phyloP scores from a whole-genome alignment of 208 protist genomes.

The Vickermania spadyakhi region DNA sequence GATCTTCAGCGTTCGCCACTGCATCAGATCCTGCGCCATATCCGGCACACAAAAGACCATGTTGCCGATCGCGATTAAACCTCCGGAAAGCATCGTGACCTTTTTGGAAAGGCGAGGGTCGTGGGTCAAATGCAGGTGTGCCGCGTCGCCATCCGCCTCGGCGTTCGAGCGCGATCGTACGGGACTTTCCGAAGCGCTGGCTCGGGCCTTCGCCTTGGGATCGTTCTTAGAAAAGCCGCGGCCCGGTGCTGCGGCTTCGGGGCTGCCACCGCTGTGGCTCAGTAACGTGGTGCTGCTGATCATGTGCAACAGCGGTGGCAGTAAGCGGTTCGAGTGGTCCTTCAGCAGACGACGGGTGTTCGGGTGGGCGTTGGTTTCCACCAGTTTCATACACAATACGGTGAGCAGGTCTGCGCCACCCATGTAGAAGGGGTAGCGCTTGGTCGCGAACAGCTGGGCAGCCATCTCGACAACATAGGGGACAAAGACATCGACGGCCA shows the following conservation, averaged over 20 bases:
- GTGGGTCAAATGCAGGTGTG: not conserved
- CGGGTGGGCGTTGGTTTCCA: conserved; percentile 24
- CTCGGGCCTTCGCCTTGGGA: not conserved
- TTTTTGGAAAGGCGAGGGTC: not conserved
- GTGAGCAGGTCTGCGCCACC: conserved; percentile 53
- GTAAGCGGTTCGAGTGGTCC: conserved; percentile 41
- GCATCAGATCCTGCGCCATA: not conserved
- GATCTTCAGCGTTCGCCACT: not conserved
- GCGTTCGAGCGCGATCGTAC: not conserved
- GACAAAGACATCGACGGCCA: conserved; percentile 54
- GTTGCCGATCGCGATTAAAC: not conserved
- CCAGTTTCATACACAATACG: conserved; percentile 48
- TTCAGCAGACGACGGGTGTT: conserved; percentile 45
- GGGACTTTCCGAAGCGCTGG: not conserved
- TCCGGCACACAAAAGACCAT: not conserved
- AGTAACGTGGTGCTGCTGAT: conserved; percentile 8
- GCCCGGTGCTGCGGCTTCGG: conserved; percentile 16
- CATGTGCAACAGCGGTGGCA: conserved; percentile 62
- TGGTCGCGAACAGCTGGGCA: conserved; percentile 26
- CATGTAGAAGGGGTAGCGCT: conserved; percentile 33
- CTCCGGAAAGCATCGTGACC: not conserved
- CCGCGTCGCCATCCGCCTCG: not conserved
- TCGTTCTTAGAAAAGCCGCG: conserved; percentile 19
- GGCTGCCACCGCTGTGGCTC: conserved; percentile 10
- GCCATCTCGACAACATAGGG: conserved; percentile 59